Base-by-base conservation (phyloP, 306 rosid genomes). In the Datisca glomerata region DNA sequence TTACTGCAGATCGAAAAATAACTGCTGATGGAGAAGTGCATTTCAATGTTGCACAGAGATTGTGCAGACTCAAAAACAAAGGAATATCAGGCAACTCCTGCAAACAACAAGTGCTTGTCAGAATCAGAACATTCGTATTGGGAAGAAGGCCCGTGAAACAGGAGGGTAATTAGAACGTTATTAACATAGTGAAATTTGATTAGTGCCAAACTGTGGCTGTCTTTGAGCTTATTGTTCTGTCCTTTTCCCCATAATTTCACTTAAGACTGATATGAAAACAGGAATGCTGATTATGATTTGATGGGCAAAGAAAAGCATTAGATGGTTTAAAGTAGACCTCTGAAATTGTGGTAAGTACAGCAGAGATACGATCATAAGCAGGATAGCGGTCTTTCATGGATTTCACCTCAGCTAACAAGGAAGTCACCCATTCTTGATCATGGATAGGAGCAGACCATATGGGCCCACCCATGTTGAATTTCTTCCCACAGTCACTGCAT, bases 371-470 rank as follows among this genome's bases (percentile, higher is more conserved):
- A 31, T 73, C 76, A 55, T 70, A 89, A 29, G 96, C 95, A 18
- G 98, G 98, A 67, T 89, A 84, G 18, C 70, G 47, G 38, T 79
- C 71, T 70, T 68, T 75, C 76, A 68, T 75, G n/a, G 72, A 72
- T 43, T 75, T 78, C 65, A 84, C 84, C 7, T 68, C 69, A 12
- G 77, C 66, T 12, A 89, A 72, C 21, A 78, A 80, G 61, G 92
- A 85, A 56, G 75, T 25, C 31, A 84, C 98, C 96, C 95, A 84
- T 35, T 84, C 96, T 71, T 80, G 96, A 64, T 84, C 92, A 14
- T 89, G 98, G 46, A 89, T 84, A 7, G 96, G 79, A 59, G 96
- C 94, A 57, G 94, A 80, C 96, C 98, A 89, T 60, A 89, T 77
- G 56, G 95, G 95, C 36, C 96, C 98, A 20, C 96, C 96, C 98